Conservation (phyloP, 2,329 filamentous ascomycete species). For the Endocalyx cinctus region DNA sequence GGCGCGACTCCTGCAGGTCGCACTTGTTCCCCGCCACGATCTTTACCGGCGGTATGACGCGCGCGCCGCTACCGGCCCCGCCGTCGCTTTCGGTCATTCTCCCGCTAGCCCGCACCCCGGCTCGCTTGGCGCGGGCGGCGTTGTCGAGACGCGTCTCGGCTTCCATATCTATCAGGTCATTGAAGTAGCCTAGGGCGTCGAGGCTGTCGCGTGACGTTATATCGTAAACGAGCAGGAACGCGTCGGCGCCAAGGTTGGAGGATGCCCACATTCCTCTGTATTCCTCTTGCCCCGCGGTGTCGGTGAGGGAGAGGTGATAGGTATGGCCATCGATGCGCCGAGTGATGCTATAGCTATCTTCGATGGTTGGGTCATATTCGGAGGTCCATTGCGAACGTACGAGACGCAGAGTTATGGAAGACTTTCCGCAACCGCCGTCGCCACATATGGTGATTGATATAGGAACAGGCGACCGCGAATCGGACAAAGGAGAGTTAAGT, state of each 20-base stretch:
- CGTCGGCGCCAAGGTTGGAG: conserved; percentile 73
- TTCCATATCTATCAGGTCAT: conserved; percentile 81
- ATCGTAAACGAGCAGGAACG: conserved; percentile 84
- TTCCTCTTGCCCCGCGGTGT: conserved; percentile 86
- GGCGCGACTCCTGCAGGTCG: conserved; percentile 66
- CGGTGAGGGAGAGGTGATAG: conserved; percentile 74
- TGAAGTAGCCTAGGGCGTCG: conserved; percentile 70
- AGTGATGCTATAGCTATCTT: conserved; percentile 81
- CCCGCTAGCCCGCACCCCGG: conserved; percentile 33
- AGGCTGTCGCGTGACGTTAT: conserved; percentile 69
- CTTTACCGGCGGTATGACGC: conserved; percentile 68
- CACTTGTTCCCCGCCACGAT: conserved; percentile 86
- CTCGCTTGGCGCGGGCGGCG: conserved; percentile 45
- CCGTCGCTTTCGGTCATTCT: conserved; percentile 17
- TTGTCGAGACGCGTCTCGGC: conserved; percentile 64
- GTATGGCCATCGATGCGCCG: conserved; percentile 74
- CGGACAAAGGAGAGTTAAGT: too few relatives aligned
- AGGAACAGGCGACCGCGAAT: conserved; percentile 47
- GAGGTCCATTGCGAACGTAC: conserved; percentile 81
- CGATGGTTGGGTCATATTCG: conserved; percentile 76
- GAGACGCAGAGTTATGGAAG: conserved; percentile 76
- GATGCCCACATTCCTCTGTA: conserved; percentile 83
- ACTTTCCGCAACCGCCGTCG: conserved; percentile 81
- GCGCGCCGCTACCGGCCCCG: conserved; percentile 32
- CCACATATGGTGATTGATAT: conserved; percentile 80